phyloP scores from a whole-genome alignment of 495 filamentous ascomycete genomes.

The Podospora fimiseda region DNA sequence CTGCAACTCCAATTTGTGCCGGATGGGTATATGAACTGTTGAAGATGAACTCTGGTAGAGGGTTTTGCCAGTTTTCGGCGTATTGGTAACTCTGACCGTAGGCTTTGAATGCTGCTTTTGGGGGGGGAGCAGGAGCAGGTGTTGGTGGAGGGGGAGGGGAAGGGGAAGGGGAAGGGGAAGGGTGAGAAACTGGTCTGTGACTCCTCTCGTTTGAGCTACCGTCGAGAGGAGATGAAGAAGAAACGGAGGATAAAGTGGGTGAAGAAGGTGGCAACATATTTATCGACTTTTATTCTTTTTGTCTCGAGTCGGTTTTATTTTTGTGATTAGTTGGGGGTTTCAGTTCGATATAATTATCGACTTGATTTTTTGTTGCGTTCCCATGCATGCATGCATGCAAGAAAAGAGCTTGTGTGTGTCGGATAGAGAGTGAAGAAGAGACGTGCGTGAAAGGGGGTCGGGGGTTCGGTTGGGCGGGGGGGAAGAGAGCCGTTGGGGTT shows the following conservation, averaged over 20 bases:
- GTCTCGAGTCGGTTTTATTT: too few species aligned
- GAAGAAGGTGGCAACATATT: too few species aligned
- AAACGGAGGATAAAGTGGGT: too few species aligned
- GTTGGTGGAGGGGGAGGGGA: not conserved
- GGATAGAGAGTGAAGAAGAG: too few species aligned
- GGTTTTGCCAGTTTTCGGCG: conserved; percentile 22
- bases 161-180: not conserved
- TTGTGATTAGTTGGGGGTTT: too few species aligned
- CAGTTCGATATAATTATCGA: too few species aligned
- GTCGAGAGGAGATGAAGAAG: conserved; percentile 5
- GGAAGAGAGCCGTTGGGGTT: not conserved
- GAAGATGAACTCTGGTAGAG: conserved; percentile 20
- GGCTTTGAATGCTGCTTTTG: conserved; percentile 6
- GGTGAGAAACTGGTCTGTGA: conserved; percentile 5
- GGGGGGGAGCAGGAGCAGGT: not conserved
- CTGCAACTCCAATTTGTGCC: not conserved
- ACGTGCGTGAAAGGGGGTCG: too few species aligned
- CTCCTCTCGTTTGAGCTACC: conserved; percentile 4
- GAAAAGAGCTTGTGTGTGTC: too few species aligned
- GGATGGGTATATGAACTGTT: not conserved
- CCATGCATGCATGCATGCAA: too few species aligned
- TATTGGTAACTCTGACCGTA: conserved; percentile 22
- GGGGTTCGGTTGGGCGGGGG: not conserved
- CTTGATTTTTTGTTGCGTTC: too few species aligned
- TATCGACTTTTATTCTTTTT: too few species aligned